Conservation (phyloP, 106 monocot species). For the Vanilla planifolia region DNA sequence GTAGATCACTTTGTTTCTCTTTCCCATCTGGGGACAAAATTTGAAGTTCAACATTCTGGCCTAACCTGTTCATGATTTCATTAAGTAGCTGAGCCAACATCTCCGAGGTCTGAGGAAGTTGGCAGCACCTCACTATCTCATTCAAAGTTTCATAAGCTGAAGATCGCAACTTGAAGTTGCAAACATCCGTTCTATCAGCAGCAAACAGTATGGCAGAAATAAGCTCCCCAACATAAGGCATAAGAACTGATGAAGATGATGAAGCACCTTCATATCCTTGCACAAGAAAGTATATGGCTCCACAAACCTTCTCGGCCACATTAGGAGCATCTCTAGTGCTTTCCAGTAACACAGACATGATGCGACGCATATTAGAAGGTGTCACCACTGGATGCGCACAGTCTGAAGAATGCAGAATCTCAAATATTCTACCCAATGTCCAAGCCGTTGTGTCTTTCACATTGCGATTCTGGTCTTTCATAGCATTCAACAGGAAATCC, state of each 20-base stretch:
- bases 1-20: conserved; percentile 53
- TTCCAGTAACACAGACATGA: conserved; percentile 39
- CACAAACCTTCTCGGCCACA: conserved; percentile 80
- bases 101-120: conserved; percentile 35
- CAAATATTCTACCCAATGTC: conserved; percentile 63
- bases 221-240: conserved; percentile 50
- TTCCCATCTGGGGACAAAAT: conserved; percentile 47
- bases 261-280: conserved; percentile 61
- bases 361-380: conserved; percentile 24
- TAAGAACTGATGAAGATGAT: conserved; percentile 18
- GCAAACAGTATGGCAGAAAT: conserved; percentile 50
- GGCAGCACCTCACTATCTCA: conserved; percentile 41
- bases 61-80: conserved; percentile 42
- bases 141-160: conserved; percentile 74
- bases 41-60: conserved; percentile 32
- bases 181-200: conserved; percentile 52
- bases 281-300: conserved; percentile 66
- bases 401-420: conserved; percentile 41
- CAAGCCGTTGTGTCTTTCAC: conserved; percentile 90
- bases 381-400: conserved; percentile 31
- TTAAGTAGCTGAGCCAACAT: conserved; percentile 36
- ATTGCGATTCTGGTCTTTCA: conserved; percentile 69
- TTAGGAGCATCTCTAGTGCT: conserved; percentile 54
- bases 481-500: conserved; percentile 68
- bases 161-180: conserved; percentile 42